Evolutionary conservation across 129 eudicot genomes (phyloP).

Genomic region (Escallonia rubra): DNA sequence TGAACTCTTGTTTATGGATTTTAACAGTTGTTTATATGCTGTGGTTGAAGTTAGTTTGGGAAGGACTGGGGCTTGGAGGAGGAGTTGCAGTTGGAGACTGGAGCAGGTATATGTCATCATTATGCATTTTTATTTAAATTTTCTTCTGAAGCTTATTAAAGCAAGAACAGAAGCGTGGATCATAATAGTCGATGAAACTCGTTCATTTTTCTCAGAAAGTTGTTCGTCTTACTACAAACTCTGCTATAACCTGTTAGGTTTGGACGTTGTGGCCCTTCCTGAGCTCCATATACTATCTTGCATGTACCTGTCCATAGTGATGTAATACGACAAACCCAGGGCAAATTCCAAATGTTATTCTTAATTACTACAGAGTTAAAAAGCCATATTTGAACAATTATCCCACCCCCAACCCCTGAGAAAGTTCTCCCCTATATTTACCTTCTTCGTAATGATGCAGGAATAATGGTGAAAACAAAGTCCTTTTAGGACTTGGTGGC

Average conservation of each 20-base stretch:
- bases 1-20: background rate
- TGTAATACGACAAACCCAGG: no score
- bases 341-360: no score
- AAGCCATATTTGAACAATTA: no score
- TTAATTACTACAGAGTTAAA: no score
- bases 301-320: no score
- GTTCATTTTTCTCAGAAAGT: no score
- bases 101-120: constrained; percentile 55
- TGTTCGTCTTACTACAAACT: no score
- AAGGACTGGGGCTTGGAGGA: constrained; percentile 92
- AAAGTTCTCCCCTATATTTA: no score
- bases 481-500: constrained; percentile 91
- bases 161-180: background rate
- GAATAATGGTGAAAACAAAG: constrained; percentile 51
- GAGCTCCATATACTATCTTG: background rate
- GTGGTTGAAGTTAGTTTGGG: constrained; percentile 77
- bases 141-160: background rate
- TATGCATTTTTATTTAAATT: background rate
- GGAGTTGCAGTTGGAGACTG: constrained; percentile 71
- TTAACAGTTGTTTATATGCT: constrained; percentile 6
- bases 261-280: background rate
- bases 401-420: no score
- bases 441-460: constrained; percentile 30
- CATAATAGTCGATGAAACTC: background rate
- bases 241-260: no score